Evolutionary conservation across 208 protist genomes (phyloP), one percentile per base, ranked within the genome.

Genomic region (Trypanosoma cruzi): DNA sequence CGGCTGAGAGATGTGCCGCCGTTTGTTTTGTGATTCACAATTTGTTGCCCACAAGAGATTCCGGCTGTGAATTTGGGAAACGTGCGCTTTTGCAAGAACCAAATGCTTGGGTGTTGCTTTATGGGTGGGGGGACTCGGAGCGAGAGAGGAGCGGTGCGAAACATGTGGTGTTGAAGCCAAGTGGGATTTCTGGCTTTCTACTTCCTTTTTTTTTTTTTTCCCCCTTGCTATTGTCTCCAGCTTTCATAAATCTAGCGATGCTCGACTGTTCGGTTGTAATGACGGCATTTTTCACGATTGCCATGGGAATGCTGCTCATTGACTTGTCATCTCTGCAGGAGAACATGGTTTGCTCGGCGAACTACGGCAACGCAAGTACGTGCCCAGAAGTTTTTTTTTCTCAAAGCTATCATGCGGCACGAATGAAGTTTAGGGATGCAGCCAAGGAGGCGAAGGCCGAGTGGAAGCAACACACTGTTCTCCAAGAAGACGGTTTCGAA

Each of bases 271-370:
- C 18, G 56, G 26, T 73, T 71, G 16, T 90, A 6, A 78, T 88
- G 24, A 64, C 61, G n/a, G 81, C 77, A 24, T 10, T 82, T 26
- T 32, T 90, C 28, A 75, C 83, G 29, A 88, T 92, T 37, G 20
- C 80, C 68, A 74, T 80, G 6, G 89, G 89, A 4, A 72, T 94
- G 16, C 73, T 94, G 8, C 80, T 92, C 40, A 86, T 95, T 60
- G 89, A 95, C 53, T 68, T 95, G 24, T 80, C 93, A 0, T 80
- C 90, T 7, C 61, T 92, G 31, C 86, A 95, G 60, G 87, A 95
- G 44, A 82, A 73, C 22, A 89, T 89, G 81, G 75, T 70, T 26
- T 92, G 86, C 65, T 11, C 24, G 49, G 68, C 64, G 28, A 64
- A 79, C 64, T 93, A 91, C 73, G 77, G 64, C 18, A 91, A 94